A percentile compares a stretch with the other conserved stretches of the same genome.
Evolutionary conservation across 225 moss, liverwort and hornwort species (phyloP).

Genomic region (Sphagnum tenellum): DNA sequence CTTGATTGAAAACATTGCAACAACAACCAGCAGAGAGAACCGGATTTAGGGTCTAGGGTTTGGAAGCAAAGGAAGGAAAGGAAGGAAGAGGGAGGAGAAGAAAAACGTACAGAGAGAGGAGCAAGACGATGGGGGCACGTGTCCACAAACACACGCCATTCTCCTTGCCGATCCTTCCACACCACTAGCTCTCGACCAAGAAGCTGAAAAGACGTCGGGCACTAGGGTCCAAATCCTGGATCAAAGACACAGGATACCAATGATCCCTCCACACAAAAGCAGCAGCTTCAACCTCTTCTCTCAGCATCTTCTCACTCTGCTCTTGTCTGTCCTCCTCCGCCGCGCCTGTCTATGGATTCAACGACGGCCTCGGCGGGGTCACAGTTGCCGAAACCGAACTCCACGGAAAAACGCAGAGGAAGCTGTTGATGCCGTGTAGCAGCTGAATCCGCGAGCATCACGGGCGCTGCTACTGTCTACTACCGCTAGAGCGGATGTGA

Average conservation of each 20-base stretch:
- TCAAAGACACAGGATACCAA: slow-evolving; percentile 84
- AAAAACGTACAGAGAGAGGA: slow-evolving; percentile 60
- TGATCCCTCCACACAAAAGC: slow-evolving; percentile 77
- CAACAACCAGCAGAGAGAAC: background rate
- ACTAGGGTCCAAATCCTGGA: slow-evolving; percentile 72
- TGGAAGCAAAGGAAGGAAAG: background rate
- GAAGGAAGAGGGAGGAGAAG: background rate
- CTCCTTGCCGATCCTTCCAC: slow-evolving; percentile 75
- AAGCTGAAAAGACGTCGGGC: slow-evolving; percentile 76
- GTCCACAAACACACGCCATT: slow-evolving; percentile 80
- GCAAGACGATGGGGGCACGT: slow-evolving; percentile 90
- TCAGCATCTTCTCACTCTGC: slow-evolving; percentile 8
- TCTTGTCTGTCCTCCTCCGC: slow-evolving; percentile 21
- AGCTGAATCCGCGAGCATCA: no score
- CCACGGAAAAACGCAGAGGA: no score
- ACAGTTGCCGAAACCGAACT: slow-evolving; percentile 16
- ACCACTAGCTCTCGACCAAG: slow-evolving; percentile 80
- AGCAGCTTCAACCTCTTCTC: slow-evolving; percentile 12
- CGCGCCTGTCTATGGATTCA: slow-evolving; percentile 23
- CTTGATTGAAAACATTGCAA: no score
- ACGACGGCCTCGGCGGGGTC: slow-evolving; percentile 31
- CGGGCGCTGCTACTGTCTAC: no score
- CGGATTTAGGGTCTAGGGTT: background rate
- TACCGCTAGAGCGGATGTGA: no score
- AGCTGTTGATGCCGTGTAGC: no score